These are phyloP conservation scores for Fusarium sarcochroum DNA, from an alignment of 2,329 filamentous ascomycete species.

Conservation along the genomic window DNA sequence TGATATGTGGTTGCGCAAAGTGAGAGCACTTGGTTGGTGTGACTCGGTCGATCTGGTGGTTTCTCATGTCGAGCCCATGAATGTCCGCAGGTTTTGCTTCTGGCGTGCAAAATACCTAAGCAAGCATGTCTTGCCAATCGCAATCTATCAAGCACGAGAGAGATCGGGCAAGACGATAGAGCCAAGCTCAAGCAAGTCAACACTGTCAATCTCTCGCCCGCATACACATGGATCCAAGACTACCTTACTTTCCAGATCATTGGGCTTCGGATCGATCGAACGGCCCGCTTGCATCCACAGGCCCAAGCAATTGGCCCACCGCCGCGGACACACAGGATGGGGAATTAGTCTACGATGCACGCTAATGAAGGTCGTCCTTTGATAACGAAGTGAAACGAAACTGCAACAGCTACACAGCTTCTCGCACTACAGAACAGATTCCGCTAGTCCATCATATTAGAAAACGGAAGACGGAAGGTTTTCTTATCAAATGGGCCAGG, in stretches of 20 bases:
- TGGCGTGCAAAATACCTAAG: neutral
- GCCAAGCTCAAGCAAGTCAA: constrained; percentile 1
- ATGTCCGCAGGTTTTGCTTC: constrained; percentile 21
- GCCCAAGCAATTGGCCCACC: constrained; percentile 25
- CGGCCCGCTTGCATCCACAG: constrained; percentile 36
- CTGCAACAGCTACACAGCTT: constrained; percentile 11
- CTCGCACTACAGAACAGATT: neutral
- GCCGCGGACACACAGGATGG: constrained; percentile 22
- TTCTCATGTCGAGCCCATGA: neutral
- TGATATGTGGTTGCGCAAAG: constrained; percentile 19
- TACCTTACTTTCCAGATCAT: constrained; percentile 27
- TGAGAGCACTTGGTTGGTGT: constrained; percentile 14
- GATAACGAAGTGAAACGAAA: constrained; percentile 18
- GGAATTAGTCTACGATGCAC: constrained; percentile 16
- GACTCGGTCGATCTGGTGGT: constrained; percentile 12
- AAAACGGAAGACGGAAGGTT: neutral
- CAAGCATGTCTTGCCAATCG: neutral
- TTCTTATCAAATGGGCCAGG: neutral
- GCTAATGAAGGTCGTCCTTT: constrained; percentile 19
- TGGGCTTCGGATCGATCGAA: constrained; percentile 36
- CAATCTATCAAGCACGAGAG: constrained; percentile 1
- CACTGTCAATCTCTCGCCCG: constrained; percentile 1
- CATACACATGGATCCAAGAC: constrained; percentile 12
- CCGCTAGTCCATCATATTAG: neutral
- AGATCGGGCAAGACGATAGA: constrained; percentile 1